A percentile compares a stretch with the other conserved stretches of the same genome.
phyloP scores from a whole-genome alignment of 805 yeast species.

The Myxozyma melibiosi region DNA sequence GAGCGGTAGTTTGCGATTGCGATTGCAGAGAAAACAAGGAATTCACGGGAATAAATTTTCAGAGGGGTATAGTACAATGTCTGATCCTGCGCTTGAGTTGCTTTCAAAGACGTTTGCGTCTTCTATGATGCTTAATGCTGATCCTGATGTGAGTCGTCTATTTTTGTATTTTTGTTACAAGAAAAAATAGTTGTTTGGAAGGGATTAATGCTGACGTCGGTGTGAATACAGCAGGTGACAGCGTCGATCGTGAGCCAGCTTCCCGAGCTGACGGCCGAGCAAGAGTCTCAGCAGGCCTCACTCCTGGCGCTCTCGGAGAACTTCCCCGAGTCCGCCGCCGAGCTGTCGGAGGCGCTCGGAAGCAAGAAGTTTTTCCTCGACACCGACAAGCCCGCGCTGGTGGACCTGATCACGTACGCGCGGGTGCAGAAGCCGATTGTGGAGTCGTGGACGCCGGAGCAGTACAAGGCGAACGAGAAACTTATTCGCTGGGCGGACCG shows the following conservation, averaged over 20 bases:
- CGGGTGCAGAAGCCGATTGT: slow-evolving; percentile 61
- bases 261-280: slow-evolving; percentile 46
- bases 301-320: slow-evolving; percentile 73
- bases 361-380: slow-evolving; percentile 69
- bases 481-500: slow-evolving; percentile 90
- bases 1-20: too few species aligned
- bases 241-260: slow-evolving; percentile 23
- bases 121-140: slow-evolving; percentile 26
- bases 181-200: background rate
- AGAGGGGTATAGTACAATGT: slow-evolving; percentile 1
- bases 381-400: slow-evolving; percentile 57
- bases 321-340: slow-evolving; percentile 54
- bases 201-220: background rate
- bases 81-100: slow-evolving; percentile 34
- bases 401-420: slow-evolving; percentile 73
- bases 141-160: slow-evolving; percentile 19
- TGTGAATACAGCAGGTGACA: slow-evolving; percentile 29
- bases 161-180: background rate
- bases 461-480: slow-evolving; percentile 72
- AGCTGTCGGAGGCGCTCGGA: slow-evolving; percentile 67
- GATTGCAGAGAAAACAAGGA: too few species aligned
- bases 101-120: slow-evolving; percentile 31
- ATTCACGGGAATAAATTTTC: background rate
- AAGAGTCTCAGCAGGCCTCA: slow-evolving; percentile 74
- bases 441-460: slow-evolving; percentile 57